A percentile compares a stretch with the other conserved stretches of the same genome.
These are phyloP conservation scores for Alisma plantagoaquatica DNA, from an alignment of 106 monocot species.

Conservation along the genomic window DNA sequence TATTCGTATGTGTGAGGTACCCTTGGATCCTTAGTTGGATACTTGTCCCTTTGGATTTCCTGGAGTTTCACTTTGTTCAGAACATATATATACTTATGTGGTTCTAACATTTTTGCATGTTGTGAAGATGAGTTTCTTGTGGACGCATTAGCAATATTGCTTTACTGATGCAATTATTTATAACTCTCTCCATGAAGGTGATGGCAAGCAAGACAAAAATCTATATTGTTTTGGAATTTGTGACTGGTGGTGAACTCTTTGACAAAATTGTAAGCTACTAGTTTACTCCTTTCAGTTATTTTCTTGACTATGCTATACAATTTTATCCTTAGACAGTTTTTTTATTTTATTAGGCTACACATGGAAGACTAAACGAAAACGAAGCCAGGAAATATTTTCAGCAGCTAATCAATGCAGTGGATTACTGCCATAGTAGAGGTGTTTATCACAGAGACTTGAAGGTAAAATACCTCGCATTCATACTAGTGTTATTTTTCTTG, in stretches of 20 bases:
- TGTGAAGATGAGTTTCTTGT: too few species aligned
- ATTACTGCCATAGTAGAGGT: constrained; percentile 94
- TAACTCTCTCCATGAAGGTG: too few species aligned
- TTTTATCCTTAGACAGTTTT: background rate
- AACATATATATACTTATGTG: too few species aligned
- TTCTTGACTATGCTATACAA: background rate
- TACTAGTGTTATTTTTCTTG: too few species aligned
- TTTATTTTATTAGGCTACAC: constrained; percentile 28
- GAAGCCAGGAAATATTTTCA: constrained; percentile 96
- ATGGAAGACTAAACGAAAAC: constrained; percentile 76
- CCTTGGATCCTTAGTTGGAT: too few species aligned
- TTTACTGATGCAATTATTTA: too few species aligned
- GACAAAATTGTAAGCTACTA: constrained; percentile 89
- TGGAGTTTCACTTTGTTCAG: too few species aligned
- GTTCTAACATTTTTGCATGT: too few species aligned
- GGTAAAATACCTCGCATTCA: too few species aligned
- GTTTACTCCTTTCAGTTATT: background rate
- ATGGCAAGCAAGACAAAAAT: constrained; percentile 95
- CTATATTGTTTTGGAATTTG: constrained; percentile 77
- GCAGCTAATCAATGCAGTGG: constrained; percentile 86
- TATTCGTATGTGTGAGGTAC: constrained; percentile 75
- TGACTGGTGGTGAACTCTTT: constrained; percentile 91
- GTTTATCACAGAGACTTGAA: constrained; percentile 90
- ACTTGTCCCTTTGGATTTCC: too few species aligned
- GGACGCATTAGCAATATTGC: too few species aligned